These are phyloP conservation scores for Lotus japonicus DNA, from an alignment of 306 rosid species.

Conservation along the genomic window DNA sequence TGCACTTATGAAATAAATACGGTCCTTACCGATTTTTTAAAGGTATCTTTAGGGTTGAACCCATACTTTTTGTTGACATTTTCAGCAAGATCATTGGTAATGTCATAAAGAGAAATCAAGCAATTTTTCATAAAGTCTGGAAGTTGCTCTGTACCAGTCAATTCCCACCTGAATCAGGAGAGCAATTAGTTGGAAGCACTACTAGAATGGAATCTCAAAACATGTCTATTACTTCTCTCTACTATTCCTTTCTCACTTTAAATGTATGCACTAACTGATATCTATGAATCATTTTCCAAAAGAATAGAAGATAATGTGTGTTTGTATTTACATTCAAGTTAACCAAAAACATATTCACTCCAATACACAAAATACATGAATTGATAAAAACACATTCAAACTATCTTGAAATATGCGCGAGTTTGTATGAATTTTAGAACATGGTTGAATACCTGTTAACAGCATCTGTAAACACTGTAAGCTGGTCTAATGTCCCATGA, in stretches of 20 bases:
- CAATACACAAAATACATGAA: no score
- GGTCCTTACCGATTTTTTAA: conserved; percentile 7
- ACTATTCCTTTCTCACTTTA: no score
- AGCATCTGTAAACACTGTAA: conserved; percentile 31
- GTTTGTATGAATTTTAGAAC: no score
- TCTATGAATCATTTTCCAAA: no score
- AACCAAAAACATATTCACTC: no score
- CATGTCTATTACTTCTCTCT: no score
- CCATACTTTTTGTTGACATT: conserved; percentile 9
- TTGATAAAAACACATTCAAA: no score
- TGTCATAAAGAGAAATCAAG: not conserved
- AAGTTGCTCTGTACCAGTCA: conserved; percentile 10
- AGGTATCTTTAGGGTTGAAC: not conserved
- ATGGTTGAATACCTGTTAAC: conserved; percentile 26
- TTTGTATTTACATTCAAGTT: no score
- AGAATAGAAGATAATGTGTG: no score
- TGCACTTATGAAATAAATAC: not conserved
- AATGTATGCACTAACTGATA: no score
- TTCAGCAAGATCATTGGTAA: conserved; percentile 6
- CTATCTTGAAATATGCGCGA: no score
- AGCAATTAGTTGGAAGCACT: not conserved
- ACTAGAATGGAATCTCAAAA: not conserved
- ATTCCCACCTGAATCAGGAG: conserved; percentile 13
- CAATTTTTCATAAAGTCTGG: conserved; percentile 13
- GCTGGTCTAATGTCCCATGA: conserved; percentile 38